Evolutionary conservation across 1,284 basidiomycete species (phyloP), one percentile per base, ranked within the genome.

Genomic region (Sutorius eximius): DNA sequence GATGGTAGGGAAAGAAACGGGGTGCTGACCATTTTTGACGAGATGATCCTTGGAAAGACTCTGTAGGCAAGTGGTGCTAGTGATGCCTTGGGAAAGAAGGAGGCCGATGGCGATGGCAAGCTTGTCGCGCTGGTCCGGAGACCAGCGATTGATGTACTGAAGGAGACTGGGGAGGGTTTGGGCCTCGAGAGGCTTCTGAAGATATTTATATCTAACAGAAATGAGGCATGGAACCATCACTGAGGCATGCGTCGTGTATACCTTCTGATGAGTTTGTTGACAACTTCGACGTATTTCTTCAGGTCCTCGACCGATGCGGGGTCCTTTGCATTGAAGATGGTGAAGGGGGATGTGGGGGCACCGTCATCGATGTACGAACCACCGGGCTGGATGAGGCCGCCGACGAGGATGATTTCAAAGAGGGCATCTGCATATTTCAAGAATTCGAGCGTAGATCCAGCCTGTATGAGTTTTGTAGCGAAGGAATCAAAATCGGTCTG

Each of bases 191-290:
- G 95, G 93, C 73, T 89, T 93, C 76, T 98, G 95, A 63, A 98
- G 89, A 80, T 98, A 98, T 74, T 98, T 98, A 82, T 97, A 98
- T 75, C 92, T 94, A 64, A 45, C 16, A 34, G 44, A 8, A 52
- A 55, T 61, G 57, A 66, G 57, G 27, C 34, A 15, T 43, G 36
- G 20, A 9, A 38, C 34, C 27, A 60, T 58, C n/a, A 38, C n/a
- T n/a, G n/a, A n/a, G 16, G 47, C 11, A 42, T 15, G 43, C 15
- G 16, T 45, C 30, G 18, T 7, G 44, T 75, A 55, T 64, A 92
- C 91, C 95, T 88, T 75, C 95, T 84, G 77, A 95, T 93, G 59
- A 98, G 87, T 76, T 95, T 95, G 74, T 95, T 94, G 65, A 98
- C 80, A 34, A 95, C 93, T 60, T 95, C 93, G 54, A 96, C 81